Conservation (phyloP, 441 rosid genomes). For the Macaranga tanarius region DNA sequence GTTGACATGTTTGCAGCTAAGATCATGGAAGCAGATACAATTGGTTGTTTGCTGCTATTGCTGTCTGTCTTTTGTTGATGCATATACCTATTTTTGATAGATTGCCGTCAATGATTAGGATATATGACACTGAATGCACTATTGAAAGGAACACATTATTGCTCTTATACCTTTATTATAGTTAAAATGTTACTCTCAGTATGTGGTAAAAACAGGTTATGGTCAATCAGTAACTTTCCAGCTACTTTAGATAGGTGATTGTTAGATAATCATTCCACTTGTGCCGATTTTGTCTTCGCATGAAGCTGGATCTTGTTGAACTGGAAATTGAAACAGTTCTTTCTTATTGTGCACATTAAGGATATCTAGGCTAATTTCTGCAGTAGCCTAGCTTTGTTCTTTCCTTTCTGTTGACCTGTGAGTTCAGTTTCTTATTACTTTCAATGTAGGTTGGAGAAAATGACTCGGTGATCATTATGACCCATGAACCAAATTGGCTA, state of each 20-base stretch:
- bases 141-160: neutral
- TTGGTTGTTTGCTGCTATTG: neutral
- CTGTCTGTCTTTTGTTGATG: neutral
- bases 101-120: neutral
- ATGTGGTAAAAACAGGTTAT: neutral
- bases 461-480: slow-evolving; percentile 84
- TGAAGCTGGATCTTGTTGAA: slow-evolving; percentile 3
- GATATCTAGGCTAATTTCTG: slow-evolving; percentile 5
- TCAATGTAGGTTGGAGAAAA: slow-evolving; percentile 61
- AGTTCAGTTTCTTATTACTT: slow-evolving; percentile 8
- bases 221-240: neutral
- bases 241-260: neutral
- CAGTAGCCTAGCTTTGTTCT: neutral
- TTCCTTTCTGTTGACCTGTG: slow-evolving; percentile 8
- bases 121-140: neutral
- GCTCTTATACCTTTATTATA: neutral
- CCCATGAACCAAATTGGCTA: slow-evolving; percentile 99
- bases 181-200: neutral
- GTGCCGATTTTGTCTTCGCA: neutral
- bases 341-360: slow-evolving; percentile 2
- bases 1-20: slow-evolving; percentile 13
- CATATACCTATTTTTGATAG: neutral
- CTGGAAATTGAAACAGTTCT: neutral
- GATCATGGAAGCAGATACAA: neutral
- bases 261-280: neutral